Percentiles rank a stretch among this genome's conserved stretches.
Evolutionary conservation across 371 early-diverging fungal genomes (phyloP).

Genomic region (Fennellomyces sp.): DNA sequence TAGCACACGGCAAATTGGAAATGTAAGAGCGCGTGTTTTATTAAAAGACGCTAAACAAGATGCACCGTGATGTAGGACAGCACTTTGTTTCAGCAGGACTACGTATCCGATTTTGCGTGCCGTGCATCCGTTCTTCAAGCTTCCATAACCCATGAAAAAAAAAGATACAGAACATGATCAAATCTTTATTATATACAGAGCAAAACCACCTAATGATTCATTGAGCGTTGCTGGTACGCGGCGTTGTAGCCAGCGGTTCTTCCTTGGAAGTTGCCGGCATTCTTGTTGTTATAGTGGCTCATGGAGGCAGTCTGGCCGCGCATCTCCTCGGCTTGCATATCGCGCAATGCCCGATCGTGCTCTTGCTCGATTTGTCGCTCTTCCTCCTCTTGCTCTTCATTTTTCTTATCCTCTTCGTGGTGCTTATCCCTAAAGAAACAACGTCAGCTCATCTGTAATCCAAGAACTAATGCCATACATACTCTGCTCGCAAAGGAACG

Average conservation of each 20-base stretch:
- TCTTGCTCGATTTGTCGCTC: constrained; percentile 2
- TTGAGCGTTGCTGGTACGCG: constrained; percentile 8
- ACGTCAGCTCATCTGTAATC: not conserved
- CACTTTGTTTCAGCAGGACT: too few species aligned
- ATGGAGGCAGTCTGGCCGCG: constrained; percentile 3
- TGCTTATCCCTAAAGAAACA: constrained; percentile 1
- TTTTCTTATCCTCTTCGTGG: not conserved
- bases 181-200: not conserved
- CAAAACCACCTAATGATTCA: constrained; percentile 2
- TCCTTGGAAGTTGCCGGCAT: constrained; percentile 57
- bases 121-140: too few species aligned
- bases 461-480: not conserved
- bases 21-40: too few species aligned
- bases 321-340: not conserved
- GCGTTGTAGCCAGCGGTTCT: constrained; percentile 6
- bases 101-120: too few species aligned
- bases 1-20: too few species aligned
- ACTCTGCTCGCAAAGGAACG: constrained; percentile 8
- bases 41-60: too few species aligned
- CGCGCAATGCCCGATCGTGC: constrained; percentile 3
- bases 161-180: too few species aligned
- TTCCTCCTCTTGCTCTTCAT: not conserved
- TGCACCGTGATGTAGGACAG: too few species aligned
- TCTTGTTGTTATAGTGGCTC: constrained; percentile 55
- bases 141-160: too few species aligned